phyloP scores from a whole-genome alignment of 768 basidiomycete genomes.

The Leccinum disarticulatum region DNA sequence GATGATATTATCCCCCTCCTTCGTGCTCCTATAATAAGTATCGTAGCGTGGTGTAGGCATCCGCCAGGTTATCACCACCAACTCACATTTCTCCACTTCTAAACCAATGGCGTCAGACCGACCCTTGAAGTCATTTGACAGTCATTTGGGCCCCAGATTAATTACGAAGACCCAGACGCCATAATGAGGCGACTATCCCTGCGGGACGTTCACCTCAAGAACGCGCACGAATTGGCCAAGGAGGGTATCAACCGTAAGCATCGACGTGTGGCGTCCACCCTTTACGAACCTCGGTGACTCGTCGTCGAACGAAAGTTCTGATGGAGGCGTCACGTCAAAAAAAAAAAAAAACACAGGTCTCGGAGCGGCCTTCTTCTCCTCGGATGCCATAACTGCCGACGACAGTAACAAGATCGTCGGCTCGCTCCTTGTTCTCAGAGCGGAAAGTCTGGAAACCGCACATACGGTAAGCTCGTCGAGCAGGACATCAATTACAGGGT shows the following conservation, averaged over 20 bases:
- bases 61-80: neutral
- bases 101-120: conserved; percentile 18
- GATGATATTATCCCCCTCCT: neutral
- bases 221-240: conserved; percentile 35
- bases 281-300: neutral
- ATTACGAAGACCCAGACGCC: conserved; percentile 56
- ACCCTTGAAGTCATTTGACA: neutral
- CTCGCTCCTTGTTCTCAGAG: conserved; percentile 54
- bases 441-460: conserved; percentile 49
- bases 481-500: conserved; percentile 21
- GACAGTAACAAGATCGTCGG: conserved; percentile 57
- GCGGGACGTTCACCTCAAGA: conserved; percentile 49
- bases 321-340: conserved; percentile 5
- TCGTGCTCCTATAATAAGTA: neutral
- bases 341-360: conserved; percentile 37
- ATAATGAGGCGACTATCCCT: conserved; percentile 53
- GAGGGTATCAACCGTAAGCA: conserved; percentile 53
- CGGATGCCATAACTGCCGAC: conserved; percentile 50
- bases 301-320: neutral
- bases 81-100: neutral
- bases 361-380: conserved; percentile 54
- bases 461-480: conserved; percentile 21
- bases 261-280: no score
- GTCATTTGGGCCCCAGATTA: conserved; percentile 45
- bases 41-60: no score